phyloP scores from a whole-genome alignment of 176 grass and related monocot genomes.

The Miscanthus lutarioriparius region DNA sequence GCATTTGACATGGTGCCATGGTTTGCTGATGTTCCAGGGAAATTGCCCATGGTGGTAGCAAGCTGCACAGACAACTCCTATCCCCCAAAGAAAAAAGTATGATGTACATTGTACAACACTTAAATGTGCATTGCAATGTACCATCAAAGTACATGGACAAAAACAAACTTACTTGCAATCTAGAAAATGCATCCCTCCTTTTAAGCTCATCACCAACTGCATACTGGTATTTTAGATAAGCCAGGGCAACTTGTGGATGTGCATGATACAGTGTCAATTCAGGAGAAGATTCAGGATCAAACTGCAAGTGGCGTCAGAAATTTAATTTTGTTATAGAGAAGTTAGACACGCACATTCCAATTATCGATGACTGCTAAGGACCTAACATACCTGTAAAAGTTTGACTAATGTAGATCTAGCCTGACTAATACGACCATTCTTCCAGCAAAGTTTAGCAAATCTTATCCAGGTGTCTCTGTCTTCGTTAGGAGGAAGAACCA shows the following conservation, averaged over 20 bases:
- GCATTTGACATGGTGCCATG: conserved; percentile 44
- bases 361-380: conserved; percentile 6
- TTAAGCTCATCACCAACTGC: conserved; percentile 87
- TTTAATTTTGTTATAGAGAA: conserved; percentile 22
- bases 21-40: conserved; percentile 42
- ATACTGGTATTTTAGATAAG: conserved; percentile 94
- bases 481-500: conserved; percentile 98
- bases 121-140: conserved; percentile 10
- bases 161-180: conserved; percentile 67
- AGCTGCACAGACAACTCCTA: conserved; percentile 84
- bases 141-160: background rate
- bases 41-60: conserved; percentile 56
- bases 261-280: conserved; percentile 64
- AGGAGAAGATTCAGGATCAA: conserved; percentile 86
- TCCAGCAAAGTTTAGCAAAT: conserved; percentile 96
- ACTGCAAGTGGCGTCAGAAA: conserved; percentile 49
- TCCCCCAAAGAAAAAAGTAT: conserved; percentile 33
- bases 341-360: background rate
- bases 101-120: background rate
- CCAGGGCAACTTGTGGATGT: conserved; percentile 87
- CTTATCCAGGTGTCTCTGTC: conserved; percentile 98
- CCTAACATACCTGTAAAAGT: conserved; percentile 76
- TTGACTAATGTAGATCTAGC: conserved; percentile 94
- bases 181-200: conserved; percentile 79
- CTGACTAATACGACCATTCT: conserved; percentile 93